These are phyloP conservation scores for Globisporangium yorkense DNA, from an alignment of 352 stramenopile species.

Conservation along the genomic window DNA sequence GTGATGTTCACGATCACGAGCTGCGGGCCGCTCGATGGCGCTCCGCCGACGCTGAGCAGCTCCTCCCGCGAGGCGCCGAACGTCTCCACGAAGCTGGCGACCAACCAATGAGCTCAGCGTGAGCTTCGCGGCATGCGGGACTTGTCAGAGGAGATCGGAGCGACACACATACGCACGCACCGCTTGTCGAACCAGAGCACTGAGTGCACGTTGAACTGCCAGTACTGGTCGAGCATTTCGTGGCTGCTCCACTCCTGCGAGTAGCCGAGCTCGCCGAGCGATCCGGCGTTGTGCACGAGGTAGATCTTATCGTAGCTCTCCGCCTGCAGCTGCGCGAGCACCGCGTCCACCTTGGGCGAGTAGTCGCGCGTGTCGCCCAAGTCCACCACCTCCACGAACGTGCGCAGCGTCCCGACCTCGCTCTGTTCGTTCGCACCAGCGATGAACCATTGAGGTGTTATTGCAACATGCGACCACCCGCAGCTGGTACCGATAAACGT, in stretches of 20 bases:
- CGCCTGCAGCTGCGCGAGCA: conserved; percentile 26
- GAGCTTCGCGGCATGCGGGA: no score
- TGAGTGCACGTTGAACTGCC: conserved; percentile 84
- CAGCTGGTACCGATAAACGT: not conserved
- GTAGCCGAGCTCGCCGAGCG: conserved; percentile 59
- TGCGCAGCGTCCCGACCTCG: conserved; percentile 19
- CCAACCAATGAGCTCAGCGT: not conserved
- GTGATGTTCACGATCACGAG: conserved; percentile 81
- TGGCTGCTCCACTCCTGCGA: conserved; percentile 41
- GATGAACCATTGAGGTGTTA: not conserved
- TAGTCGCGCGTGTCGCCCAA: conserved; percentile 41
- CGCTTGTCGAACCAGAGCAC: conserved; percentile 80
- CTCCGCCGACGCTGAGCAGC: conserved; percentile 11
- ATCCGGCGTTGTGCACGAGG: conserved; percentile 84
- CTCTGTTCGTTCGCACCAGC: conserved; percentile 1
- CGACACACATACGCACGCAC: not conserved
- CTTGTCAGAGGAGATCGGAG: no score
- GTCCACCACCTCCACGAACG: conserved; percentile 37
- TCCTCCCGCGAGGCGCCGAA: conserved; percentile 48
- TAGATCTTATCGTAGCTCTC: conserved; percentile 36
- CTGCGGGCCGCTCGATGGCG: conserved; percentile 1
- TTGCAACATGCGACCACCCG: not conserved
- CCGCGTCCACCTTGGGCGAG: conserved; percentile 34
- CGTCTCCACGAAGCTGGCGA: conserved; percentile 39
- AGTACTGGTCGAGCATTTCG: conserved; percentile 41